Evolutionary conservation across 805 yeast genomes (phyloP).

Genomic region (Jamesozyma rosinii): DNA sequence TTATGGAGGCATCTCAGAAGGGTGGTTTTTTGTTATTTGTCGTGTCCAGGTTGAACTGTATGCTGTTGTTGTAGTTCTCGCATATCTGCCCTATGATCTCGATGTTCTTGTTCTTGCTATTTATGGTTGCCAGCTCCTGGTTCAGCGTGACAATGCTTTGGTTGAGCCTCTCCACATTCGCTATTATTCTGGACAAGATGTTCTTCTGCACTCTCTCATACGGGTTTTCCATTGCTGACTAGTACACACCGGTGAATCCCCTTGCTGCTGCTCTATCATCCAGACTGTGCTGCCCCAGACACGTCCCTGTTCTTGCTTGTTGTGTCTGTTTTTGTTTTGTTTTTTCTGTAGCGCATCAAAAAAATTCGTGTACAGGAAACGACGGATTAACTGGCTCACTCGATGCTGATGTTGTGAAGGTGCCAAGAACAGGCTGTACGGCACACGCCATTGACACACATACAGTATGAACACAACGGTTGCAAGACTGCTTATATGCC

Average conservation of each 20-base stretch:
- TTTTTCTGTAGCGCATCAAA: too few relatives aligned
- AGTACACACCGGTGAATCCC: neutral
- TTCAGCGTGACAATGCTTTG: slow-evolving; percentile 61
- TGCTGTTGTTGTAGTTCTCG: slow-evolving; percentile 64
- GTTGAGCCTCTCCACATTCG: slow-evolving; percentile 66
- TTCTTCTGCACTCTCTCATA: slow-evolving; percentile 76
- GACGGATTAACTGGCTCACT: too few relatives aligned
- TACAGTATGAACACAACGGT: too few relatives aligned
- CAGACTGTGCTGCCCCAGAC: neutral
- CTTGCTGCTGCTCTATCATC: neutral
- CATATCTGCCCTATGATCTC: slow-evolving; percentile 71
- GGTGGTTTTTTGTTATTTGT: slow-evolving; percentile 45
- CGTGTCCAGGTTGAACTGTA: slow-evolving; percentile 58
- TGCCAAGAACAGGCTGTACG: too few relatives aligned
- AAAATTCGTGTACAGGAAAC: too few relatives aligned
- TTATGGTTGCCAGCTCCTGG: slow-evolving; percentile 49
- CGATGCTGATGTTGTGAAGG: too few relatives aligned
- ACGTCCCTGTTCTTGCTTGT: too few relatives aligned
- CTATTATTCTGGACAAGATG: slow-evolving; percentile 63
- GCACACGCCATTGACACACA: too few relatives aligned
- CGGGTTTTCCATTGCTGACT: slow-evolving; percentile 64
- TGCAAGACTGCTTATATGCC: too few relatives aligned
- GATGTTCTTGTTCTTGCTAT: slow-evolving; percentile 55
- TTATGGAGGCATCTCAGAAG: too few relatives aligned
- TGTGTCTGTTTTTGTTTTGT: too few relatives aligned